A percentile compares a stretch with the other conserved stretches of the same genome.
Conservation (phyloP, 148 eudicot genomes). For the Mesembryanthemum crystallinum region DNA sequence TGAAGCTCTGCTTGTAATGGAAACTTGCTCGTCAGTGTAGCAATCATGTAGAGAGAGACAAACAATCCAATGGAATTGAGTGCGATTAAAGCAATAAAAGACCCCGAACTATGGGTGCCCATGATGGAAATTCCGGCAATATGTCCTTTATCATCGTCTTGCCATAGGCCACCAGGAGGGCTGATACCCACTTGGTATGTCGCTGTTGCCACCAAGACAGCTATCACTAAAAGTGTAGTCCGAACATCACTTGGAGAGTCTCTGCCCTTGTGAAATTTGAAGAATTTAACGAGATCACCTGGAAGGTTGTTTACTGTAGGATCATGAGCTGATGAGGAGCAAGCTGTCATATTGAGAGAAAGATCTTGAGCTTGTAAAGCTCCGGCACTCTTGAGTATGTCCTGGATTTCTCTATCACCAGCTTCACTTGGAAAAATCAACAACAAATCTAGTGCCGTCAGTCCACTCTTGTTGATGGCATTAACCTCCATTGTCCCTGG, state of each 20-base stretch:
- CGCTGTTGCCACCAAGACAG: conserved; percentile 51
- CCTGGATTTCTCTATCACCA: conserved; percentile 48
- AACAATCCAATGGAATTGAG: conserved; percentile 46
- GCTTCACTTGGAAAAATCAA: conserved; percentile 44
- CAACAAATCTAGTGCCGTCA: conserved; percentile 49
- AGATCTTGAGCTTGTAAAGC: conserved; percentile 32
- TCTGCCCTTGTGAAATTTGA: conserved; percentile 42
- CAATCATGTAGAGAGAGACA: conserved; percentile 41
- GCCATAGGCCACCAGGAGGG: conserved; percentile 68
- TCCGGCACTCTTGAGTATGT: conserved; percentile 34
- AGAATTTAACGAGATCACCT: conserved; percentile 35
- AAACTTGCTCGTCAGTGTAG: conserved; percentile 32
- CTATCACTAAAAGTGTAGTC: conserved; percentile 42
- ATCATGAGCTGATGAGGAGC: no score
- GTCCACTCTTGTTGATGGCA: conserved; percentile 37
- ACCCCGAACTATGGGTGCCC: conserved; percentile 18
- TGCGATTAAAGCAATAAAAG: conserved; percentile 27
- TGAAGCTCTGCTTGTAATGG: conserved; percentile 44
- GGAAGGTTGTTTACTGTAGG: no score
- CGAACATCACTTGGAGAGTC: conserved; percentile 58
- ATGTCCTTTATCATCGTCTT: conserved; percentile 35
- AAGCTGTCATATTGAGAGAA: background rate
- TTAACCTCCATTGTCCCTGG: conserved; percentile 33
- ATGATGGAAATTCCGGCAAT: conserved; percentile 46
- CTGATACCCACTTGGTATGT: conserved; percentile 54